A percentile compares a stretch with the other conserved stretches of the same genome.
These are phyloP conservation scores for Phytopythium boreale DNA, from an alignment of 352 stramenopile species.

Conservation along the genomic window DNA sequence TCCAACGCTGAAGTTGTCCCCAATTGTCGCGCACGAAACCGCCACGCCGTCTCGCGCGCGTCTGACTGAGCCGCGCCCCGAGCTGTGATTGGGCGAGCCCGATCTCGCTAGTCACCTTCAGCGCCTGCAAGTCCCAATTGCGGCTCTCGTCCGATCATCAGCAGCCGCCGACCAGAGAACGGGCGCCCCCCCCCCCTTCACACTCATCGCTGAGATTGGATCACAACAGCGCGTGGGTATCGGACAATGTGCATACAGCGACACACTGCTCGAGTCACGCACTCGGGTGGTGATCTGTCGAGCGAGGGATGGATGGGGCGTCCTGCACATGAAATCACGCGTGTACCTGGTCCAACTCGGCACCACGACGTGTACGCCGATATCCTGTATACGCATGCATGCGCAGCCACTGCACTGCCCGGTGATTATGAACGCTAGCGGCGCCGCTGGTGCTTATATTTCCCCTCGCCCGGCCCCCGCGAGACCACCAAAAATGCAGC, in stretches of 20 bases:
- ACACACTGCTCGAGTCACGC: neutral
- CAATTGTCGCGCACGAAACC: neutral
- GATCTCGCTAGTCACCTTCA: neutral
- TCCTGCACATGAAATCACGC: neutral
- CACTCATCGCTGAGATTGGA: neutral
- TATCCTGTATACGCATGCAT: neutral
- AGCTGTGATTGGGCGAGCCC: neutral
- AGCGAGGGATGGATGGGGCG: neutral
- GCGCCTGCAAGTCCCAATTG: neutral
- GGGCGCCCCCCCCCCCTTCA: neutral
- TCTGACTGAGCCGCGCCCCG: neutral
- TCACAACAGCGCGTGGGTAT: too few species aligned
- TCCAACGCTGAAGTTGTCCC: neutral
- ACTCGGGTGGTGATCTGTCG: neutral
- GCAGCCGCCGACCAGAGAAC: neutral
- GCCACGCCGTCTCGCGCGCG: neutral
- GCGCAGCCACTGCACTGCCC: neutral
- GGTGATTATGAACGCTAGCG: neutral
- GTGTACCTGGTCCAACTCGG: neutral
- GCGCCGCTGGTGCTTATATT: neutral
- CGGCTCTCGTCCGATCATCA: neutral
- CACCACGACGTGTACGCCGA: neutral
- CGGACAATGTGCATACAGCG: neutral
- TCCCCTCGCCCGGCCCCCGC: neutral
- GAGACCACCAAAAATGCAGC: neutral